Base-by-base conservation (phyloP, 2,329 filamentous ascomycete genomes). In the Rhynchosporium agropyri region DNA sequence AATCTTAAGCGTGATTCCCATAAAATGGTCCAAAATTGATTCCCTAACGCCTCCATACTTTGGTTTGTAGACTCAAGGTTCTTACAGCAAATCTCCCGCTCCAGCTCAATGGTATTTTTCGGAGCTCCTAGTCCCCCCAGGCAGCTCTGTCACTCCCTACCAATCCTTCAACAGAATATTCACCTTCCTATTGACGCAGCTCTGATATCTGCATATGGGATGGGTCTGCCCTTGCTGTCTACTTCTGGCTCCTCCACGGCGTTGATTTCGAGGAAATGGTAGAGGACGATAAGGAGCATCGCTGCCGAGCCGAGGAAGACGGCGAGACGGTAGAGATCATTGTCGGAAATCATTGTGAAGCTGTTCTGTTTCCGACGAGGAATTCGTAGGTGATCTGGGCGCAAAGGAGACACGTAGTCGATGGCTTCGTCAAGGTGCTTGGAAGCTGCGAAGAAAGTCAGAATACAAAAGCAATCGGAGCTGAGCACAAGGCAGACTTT, bases 181-280 rank as follows among this genome's bases (percentile, higher is more conserved):
- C 50, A 67, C 59, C 66, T 69, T 40, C 59, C 55, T 66, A 62
- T 38, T 20, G 62, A 66, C 42, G 45, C 62, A 15, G 60, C 58
- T 65, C 68, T 69, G 31, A 59, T 53, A 42, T 71, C 68, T 64
- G 54, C 54, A 8, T 65, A 51, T 50, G 62, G 53, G 13, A 67
- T 54, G 8, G 57, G 38, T 45, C 60, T 61, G 46, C 60, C 50
- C 66, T 70, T 72, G 53, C 33, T 62, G 26, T 69, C 66, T 46
- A 59, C 59, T 42, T 63, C 65, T 28, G 70, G 64, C 31, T 80
- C 78, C 63, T 88, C 83, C 68, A 83, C 81, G n/a, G 91, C 86
- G 75, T 99, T 98, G 80, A 97, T 85, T 77, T 98, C 94, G 72
- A 99, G 87, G 79, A 96, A 98, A 78, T 98, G 92, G 79, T 99